Evolutionary conservation across 805 yeast species (phyloP).

Genomic region (Lachancea sp.): DNA sequence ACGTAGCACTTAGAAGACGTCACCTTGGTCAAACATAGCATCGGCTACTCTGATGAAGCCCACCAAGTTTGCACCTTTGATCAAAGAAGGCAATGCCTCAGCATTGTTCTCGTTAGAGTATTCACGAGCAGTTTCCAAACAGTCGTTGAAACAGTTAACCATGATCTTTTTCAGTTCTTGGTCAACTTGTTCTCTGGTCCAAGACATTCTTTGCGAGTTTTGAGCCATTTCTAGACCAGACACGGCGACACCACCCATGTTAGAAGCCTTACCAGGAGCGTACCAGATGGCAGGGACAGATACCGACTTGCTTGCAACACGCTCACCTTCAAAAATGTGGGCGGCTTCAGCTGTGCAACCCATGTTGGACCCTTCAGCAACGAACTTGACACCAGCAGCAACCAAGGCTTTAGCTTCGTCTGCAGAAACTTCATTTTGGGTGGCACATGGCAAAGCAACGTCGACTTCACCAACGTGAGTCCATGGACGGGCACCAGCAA

Average conservation of each 20-base stretch:
- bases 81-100: conserved; percentile 82
- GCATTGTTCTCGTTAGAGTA: conserved; percentile 65
- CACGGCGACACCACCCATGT: conserved; percentile 99
- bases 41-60: conserved; percentile 98
- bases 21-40: conserved; percentile 98
- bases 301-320: conserved; percentile 40
- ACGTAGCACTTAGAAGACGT: conserved; percentile 34
- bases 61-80: conserved; percentile 98
- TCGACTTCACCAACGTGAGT: conserved; percentile 83
- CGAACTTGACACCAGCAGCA: conserved; percentile 83
- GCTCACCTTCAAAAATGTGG: conserved; percentile 82
- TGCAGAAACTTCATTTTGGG: conserved; percentile 96
- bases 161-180: conserved; percentile 83
- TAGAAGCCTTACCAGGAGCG: conserved; percentile 99
- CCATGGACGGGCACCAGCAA: conserved; percentile 97
- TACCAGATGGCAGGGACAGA: conserved; percentile 72
- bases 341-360: conserved; percentile 98
- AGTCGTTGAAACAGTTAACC: conserved; percentile 88
- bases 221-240: conserved; percentile 99
- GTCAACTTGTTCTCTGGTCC: conserved; percentile 94
- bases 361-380: conserved; percentile 99
- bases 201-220: conserved; percentile 87
- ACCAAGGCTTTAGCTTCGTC: conserved; percentile 94
- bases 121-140: conserved; percentile 78
- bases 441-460: conserved; percentile 95